phyloP scores from a whole-genome alignment of 352 stramenopile species.

The Pythium folliculosum region DNA sequence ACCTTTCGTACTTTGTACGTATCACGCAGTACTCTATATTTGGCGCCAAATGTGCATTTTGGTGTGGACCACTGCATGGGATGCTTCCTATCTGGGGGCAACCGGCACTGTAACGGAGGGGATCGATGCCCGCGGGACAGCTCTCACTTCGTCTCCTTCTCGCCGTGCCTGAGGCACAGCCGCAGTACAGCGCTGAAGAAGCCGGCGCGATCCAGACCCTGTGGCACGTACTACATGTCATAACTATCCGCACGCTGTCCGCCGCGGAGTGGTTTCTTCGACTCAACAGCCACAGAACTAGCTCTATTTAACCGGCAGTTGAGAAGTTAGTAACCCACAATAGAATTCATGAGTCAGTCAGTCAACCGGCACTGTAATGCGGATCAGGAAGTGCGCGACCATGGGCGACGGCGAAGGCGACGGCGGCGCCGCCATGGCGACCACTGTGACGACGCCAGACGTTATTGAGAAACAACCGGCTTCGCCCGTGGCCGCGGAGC shows the following conservation, averaged over 20 bases:
- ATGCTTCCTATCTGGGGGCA: neutral
- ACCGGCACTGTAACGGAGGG: no score
- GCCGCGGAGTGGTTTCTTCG: no score
- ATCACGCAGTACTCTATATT: slow-evolving; percentile 9
- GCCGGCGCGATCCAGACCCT: no score
- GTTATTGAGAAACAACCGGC: neutral
- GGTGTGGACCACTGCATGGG: slow-evolving; percentile 21
- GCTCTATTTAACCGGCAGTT: no score
- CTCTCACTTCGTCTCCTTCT: no score
- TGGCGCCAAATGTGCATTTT: slow-evolving; percentile 23
- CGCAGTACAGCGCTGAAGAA: no score
- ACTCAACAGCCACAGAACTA: neutral
- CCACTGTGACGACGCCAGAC: neutral
- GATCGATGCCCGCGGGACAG: no score
- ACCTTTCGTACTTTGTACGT: slow-evolving; percentile 10
- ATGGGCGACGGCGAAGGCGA: slow-evolving; percentile 5
- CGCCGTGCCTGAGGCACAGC: no score
- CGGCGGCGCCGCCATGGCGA: neutral
- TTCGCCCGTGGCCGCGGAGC: neutral
- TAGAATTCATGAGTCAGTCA: no score
- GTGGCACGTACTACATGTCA: no score
- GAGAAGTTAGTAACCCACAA: no score
- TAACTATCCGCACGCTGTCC: no score
- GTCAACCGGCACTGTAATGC: neutral
- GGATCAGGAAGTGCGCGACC: neutral